Conservation (phyloP, 768 basidiomycete genomes). For the Termitomyces sp. region DNA sequence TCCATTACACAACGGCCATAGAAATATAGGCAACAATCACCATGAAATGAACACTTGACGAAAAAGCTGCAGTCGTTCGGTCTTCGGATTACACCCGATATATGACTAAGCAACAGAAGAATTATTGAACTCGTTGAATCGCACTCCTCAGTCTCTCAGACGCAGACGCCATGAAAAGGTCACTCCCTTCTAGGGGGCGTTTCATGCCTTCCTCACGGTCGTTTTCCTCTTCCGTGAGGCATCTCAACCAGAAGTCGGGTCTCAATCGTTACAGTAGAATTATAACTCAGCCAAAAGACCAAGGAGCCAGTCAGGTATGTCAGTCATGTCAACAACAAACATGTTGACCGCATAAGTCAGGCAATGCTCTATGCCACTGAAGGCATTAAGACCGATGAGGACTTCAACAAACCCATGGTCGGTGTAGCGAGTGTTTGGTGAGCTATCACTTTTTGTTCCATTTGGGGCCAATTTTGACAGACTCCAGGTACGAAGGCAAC, state of each 20-base stretch:
- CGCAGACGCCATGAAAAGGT: slow-evolving; percentile 17
- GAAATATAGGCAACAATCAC: neutral
- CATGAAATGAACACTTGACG: neutral
- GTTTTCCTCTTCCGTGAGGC: slow-evolving; percentile 32
- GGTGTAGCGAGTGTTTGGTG: slow-evolving; percentile 96
- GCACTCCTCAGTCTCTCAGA: neutral
- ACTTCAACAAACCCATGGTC: slow-evolving; percentile 96
- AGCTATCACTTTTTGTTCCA: slow-evolving; percentile 18
- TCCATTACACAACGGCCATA: neutral
- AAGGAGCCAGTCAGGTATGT: slow-evolving; percentile 87
- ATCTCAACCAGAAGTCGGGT: slow-evolving; percentile 30
- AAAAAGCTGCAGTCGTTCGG: neutral
- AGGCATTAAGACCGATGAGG: slow-evolving; percentile 70
- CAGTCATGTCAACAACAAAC: neutral
- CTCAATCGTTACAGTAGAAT: slow-evolving; percentile 72
- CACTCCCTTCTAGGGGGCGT: slow-evolving; percentile 16
- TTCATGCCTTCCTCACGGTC: slow-evolving; percentile 26
- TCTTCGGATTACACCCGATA: slow-evolving; percentile 8
- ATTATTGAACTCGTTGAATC: neutral
- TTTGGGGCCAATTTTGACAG: slow-evolving; percentile 6
- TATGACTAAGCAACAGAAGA: slow-evolving; percentile 14
- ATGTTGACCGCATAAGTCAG: slow-evolving; percentile 29
- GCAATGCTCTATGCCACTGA: slow-evolving; percentile 99
- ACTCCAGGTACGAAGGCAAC: slow-evolving; percentile 92
- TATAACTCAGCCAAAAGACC: slow-evolving; percentile 88